phyloP scores from a whole-genome alignment of 2,329 filamentous ascomycete species.

The Botrytis medusae region DNA sequence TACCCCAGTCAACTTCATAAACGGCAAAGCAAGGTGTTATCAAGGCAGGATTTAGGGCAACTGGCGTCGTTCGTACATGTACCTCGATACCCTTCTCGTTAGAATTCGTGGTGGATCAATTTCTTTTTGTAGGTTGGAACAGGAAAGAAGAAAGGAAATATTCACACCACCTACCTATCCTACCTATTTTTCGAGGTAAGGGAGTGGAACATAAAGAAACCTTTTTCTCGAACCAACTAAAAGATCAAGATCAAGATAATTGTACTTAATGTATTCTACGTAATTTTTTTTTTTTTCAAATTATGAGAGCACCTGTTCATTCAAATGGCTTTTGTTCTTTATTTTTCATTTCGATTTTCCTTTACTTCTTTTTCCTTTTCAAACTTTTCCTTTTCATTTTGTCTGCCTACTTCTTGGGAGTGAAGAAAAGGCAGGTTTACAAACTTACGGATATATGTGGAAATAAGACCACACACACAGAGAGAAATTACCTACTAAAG shows the following conservation, averaged over 20 bases:
- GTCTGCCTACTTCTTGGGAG: background rate
- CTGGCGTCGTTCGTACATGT: slow-evolving; percentile 12
- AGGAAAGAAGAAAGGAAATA: background rate
- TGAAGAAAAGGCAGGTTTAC: background rate
- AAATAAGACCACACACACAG: background rate
- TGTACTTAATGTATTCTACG: slow-evolving; percentile 36
- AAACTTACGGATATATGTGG: slow-evolving; percentile 8
- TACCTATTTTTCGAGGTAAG: background rate
- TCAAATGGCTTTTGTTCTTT: background rate
- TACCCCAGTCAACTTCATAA: slow-evolving; percentile 12
- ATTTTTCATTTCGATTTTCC: background rate
- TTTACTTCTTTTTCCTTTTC: background rate
- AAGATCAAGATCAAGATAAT: slow-evolving; percentile 21
- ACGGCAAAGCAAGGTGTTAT: slow-evolving; percentile 16
- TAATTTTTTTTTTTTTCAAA: slow-evolving; percentile 29
- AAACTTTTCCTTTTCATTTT: background rate
- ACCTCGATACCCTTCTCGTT: slow-evolving; percentile 6
- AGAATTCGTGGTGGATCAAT: background rate
- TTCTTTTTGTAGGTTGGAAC: slow-evolving; percentile 13
- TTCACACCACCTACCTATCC: slow-evolving; percentile 11
- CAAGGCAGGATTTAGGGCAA: slow-evolving; percentile 3
- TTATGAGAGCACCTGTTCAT: slow-evolving; percentile 1
- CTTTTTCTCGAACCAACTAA: slow-evolving; percentile 6
- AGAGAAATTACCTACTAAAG: slow-evolving; percentile 12
- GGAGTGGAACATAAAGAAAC: slow-evolving; percentile 10